Evolutionary conservation across 257 asterid genomes (phyloP), one percentile per base, ranked within the genome.

Genomic region (Ilex asprella): DNA sequence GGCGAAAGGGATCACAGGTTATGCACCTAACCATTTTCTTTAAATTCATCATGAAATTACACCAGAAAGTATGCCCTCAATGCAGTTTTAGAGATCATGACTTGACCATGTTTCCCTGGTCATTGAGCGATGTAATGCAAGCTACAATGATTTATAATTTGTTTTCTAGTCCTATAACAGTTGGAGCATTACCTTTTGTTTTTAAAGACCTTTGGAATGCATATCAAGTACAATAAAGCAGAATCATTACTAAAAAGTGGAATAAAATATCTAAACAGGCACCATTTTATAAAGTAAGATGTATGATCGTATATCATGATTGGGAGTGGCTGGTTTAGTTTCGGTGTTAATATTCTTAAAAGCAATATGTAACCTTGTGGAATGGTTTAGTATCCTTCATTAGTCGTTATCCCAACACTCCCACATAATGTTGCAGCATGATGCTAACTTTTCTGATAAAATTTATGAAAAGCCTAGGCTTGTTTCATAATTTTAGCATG

Each of bases 1-100:
- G 99, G 99, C 85, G 95, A 55, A 93, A 93, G 81, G 99, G 99
- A 66, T 93, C 99, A 56, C 99, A 93, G 94, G 99, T 93, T 68
- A 73, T 63, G 58, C 2, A 31, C 13, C 44, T 57, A 67, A 39
- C 50, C 63, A 43, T 12, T 49, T 67, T 44, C 16, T 53, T 59
- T 65, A 59, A 66, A 58, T 64, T 58, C 29, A 29, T 60, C 65
- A 29, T 49, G 10, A 14, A 13, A 57, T 31, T 27, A 59, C 0
- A 53, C 15, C 5, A 16, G 27, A 53, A 53, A 53, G 3, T 15
- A 16, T n/a, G 30, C 41, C 41, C 41, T 35, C 41, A 35, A 35
- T 35, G 41, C 41, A 35, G 41, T 8, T 41, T 30, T 12, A 16
- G 21, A n/a, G n/a, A 11, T 44, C 16, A 30, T 57, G 12, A 15